phyloP scores from a whole-genome alignment of 75 land plant genomes.

The Gnetum montanum region DNA sequence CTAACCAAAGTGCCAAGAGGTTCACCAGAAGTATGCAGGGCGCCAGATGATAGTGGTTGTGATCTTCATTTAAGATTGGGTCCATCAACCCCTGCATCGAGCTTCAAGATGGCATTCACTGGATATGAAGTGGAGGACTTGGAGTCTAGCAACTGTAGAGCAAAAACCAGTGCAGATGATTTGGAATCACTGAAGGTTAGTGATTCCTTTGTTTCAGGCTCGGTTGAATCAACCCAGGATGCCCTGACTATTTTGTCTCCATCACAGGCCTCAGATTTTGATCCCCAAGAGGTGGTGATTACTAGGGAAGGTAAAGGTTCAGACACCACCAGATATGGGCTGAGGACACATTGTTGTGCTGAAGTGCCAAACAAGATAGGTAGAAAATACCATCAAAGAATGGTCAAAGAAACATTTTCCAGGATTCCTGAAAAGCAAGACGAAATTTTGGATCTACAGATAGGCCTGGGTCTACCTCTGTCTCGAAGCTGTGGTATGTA shows the following conservation, averaged over 20 bases:
- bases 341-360: constrained; percentile 1
- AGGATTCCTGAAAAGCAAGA: neutral
- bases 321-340: neutral
- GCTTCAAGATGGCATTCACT: neutral
- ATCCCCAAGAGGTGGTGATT: neutral
- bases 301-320: neutral
- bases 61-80: constrained; percentile 10
- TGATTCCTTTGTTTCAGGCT: constrained; percentile 7
- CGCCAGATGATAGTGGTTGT: neutral
- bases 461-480: constrained; percentile 7
- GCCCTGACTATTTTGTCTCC: neutral
- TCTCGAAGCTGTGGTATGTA: neutral
- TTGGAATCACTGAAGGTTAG: constrained; percentile 3
- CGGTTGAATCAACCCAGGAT: constrained; percentile 3
- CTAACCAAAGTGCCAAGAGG: neutral
- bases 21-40: constrained; percentile 4
- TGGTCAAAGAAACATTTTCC: neutral
- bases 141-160: constrained; percentile 10
- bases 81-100: constrained; percentile 1
- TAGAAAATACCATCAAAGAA: neutral
- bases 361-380: constrained; percentile 1
- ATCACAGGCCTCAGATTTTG: constrained; percentile 1
- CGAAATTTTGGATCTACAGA: neutral
- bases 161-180: neutral
- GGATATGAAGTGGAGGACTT: constrained; percentile 10